phyloP scores from a whole-genome alignment of 192 early-diverging fungal species.

The Coemansia sp. region DNA sequence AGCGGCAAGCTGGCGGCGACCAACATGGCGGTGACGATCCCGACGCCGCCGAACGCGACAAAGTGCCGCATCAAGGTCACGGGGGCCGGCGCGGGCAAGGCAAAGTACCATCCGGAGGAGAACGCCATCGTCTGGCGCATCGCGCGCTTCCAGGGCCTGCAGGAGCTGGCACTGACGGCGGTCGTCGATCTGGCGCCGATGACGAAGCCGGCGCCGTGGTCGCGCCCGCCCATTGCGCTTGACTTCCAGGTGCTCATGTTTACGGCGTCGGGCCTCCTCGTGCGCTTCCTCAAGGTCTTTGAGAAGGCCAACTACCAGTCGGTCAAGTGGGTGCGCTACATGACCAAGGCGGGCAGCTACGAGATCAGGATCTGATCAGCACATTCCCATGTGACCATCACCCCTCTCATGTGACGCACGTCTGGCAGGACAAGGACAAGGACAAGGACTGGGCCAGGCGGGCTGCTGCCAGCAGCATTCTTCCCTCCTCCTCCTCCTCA shows the following conservation, averaged over 20 bases:
- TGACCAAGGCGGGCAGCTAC: slow-evolving; percentile 84
- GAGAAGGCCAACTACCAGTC: slow-evolving; percentile 95
- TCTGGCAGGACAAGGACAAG: too few species aligned
- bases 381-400: background rate
- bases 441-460: too few species aligned
- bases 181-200: slow-evolving; percentile 84
- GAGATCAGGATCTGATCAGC: slow-evolving; percentile 40
- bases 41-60: slow-evolving; percentile 90
- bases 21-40: slow-evolving; percentile 86
- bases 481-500: too few species aligned
- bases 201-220: slow-evolving; percentile 89
- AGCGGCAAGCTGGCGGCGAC: slow-evolving; percentile 87
- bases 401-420: too few species aligned
- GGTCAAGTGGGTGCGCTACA: slow-evolving; percentile 99
- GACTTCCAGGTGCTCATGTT: slow-evolving; percentile 94
- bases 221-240: slow-evolving; percentile 92
- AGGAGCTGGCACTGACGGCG: slow-evolving; percentile 81
- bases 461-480: too few species aligned
- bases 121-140: slow-evolving; percentile 97
- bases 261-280: slow-evolving; percentile 94
- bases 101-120: slow-evolving; percentile 94
- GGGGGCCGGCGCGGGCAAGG: slow-evolving; percentile 70
- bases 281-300: slow-evolving; percentile 97
- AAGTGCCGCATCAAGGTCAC: slow-evolving; percentile 80
- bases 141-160: slow-evolving; percentile 86